Conservation (phyloP, 1,284 basidiomycete genomes). For the Leccinum pallidistipes region DNA sequence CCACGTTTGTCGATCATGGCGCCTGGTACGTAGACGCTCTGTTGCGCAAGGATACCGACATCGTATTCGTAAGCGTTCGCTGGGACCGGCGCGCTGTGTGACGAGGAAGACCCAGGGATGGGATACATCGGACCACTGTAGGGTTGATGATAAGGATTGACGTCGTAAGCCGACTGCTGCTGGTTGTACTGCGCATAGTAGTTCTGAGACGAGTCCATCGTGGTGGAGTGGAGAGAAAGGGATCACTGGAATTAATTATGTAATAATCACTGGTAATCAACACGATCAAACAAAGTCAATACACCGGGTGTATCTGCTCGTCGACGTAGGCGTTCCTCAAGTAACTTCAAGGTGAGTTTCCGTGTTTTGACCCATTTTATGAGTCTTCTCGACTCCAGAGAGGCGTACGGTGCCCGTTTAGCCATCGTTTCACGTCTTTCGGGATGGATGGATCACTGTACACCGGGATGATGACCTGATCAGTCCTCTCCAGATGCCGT, state of each 20-base stretch:
- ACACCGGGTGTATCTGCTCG: conserved; percentile 20
- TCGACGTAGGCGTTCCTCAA: conserved; percentile 42
- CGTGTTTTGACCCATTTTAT: neutral
- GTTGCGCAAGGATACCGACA: conserved; percentile 83
- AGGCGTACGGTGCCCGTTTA: neutral
- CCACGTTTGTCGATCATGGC: conserved; percentile 85
- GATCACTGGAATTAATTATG: conserved; percentile 14
- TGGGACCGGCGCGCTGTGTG: conserved; percentile 75
- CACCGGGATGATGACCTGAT: conserved; percentile 30
- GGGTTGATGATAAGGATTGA: conserved; percentile 76
- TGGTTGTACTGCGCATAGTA: conserved; percentile 47
- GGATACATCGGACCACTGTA: conserved; percentile 76
- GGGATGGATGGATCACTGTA: conserved; percentile 28
- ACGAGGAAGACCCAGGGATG: conserved; percentile 60
- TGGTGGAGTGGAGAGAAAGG: neutral
- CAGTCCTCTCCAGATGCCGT: conserved; percentile 65
- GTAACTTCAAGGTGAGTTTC: conserved; percentile 55
- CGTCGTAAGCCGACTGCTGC: conserved; percentile 54
- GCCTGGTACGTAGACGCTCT: conserved; percentile 85
- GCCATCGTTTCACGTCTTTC: conserved; percentile 8
- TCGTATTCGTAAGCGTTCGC: conserved; percentile 90
- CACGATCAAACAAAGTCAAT: conserved; percentile 28
- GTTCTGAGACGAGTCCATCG: conserved; percentile 32
- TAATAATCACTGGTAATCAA: conserved; percentile 30
- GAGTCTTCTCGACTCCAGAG: neutral